Base-by-base conservation (phyloP, 305 asterid species). In the Fraxinus angustifolia region DNA sequence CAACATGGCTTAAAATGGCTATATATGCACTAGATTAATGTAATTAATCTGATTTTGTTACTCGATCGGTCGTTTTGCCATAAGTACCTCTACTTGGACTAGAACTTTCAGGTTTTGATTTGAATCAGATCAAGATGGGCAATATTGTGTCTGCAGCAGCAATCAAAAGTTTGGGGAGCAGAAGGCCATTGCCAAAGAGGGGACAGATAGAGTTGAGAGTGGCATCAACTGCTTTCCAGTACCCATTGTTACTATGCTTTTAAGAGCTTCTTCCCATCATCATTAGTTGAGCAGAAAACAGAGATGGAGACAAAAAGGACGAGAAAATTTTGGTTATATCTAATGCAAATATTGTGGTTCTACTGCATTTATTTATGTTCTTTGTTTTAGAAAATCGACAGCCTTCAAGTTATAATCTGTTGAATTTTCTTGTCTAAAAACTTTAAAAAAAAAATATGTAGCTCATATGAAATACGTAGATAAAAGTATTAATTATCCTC, bases 121-220 rank as follows among this genome's bases (percentile, higher is more conserved):
- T 76, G 45, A 48, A 45, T 16, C 12, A 26, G 38, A 38, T 38
- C n/a, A 65, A 65, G 17, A 26, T 65, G 35, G 31, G 72, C 34
- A 45, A 31, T 76, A 21, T 21, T 14, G 79, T 8, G 14, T 3
- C 71, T 19, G 65, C 67, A 48, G 45, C 62, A 16, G 45, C 70
- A 48, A 28, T 14, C 19, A 48, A 28, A 50, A 14, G 70, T 76
- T 48, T 76, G 26, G 60, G 70, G 42, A 48, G 71, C 70, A 76
- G 14, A 45, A 76, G 68, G 67, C 70, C 79, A 48, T 14, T 78
- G 28, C 87, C 87, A 1, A 79, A 73, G 76, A 82, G 88, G 75
- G 88, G 88, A 6, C 85, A 77, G 34, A 72, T 82, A 10, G 80
- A 85, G 79, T 50, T 65, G 12, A 76, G 82, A 77, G 80, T 82